Conservation (phyloP, 192 early-diverging fungal genomes). For the Coemansia sp. region DNA sequence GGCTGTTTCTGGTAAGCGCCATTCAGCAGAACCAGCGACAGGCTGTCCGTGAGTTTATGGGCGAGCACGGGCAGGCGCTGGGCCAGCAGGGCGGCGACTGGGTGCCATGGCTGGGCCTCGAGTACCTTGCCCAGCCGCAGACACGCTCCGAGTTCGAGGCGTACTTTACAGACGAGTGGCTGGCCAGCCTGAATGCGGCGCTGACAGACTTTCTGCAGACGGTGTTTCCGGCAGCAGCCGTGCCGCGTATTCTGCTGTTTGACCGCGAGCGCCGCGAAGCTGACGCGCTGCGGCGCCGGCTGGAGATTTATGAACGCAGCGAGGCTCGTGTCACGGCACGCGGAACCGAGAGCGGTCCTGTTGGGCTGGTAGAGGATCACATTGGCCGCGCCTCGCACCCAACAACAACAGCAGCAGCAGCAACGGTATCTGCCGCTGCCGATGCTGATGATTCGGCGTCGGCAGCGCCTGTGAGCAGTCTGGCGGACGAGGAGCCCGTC, state of each 20-base stretch:
- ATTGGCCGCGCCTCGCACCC: conserved; percentile 24
- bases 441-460: not conserved
- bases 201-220: conserved; percentile 49
- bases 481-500: conserved; percentile 23
- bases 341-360: conserved; percentile 5
- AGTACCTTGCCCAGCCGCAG: conserved; percentile 41
- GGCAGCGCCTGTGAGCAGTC: conserved; percentile 5
- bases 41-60: conserved; percentile 35
- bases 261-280: conserved; percentile 41
- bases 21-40: conserved; percentile 13
- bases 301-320: conserved; percentile 32
- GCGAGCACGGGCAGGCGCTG: conserved; percentile 28
- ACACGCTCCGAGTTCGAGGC: conserved; percentile 45
- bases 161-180: conserved; percentile 48
- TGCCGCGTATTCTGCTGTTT: conserved; percentile 52
- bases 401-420: not conserved
- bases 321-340: conserved; percentile 41
- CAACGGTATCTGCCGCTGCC: not conserved
- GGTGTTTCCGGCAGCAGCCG: conserved; percentile 49
- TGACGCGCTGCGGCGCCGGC: conserved; percentile 27
- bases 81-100: conserved; percentile 52
- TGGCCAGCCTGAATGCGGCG: conserved; percentile 26
- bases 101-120: conserved; percentile 52
- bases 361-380: conserved; percentile 44
- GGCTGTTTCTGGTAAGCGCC: conserved; percentile 47